Conservation (phyloP, 2,329 filamentous ascomycete species). For the Paecilomyces formosus region DNA sequence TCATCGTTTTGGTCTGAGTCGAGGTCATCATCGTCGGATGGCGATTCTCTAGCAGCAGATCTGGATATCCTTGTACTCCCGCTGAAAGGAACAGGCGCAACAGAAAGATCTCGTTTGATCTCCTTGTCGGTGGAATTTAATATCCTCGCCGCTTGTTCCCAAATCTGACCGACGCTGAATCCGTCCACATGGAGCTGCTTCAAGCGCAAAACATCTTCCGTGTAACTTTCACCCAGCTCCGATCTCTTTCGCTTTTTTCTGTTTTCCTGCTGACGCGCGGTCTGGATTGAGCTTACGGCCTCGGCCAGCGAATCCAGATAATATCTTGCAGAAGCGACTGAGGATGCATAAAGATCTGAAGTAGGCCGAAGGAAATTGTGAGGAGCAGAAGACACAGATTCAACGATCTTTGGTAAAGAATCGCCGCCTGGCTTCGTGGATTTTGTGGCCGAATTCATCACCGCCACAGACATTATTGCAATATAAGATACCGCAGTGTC, state of each 20-base stretch:
- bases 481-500: not conserved
- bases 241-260: constrained; percentile 71
- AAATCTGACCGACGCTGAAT: constrained; percentile 82
- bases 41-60: constrained; percentile 7
- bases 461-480: not conserved
- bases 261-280: constrained; percentile 56
- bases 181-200: constrained; percentile 79
- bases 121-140: constrained; percentile 58
- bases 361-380: constrained; percentile 72
- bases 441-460: not conserved
- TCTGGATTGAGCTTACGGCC: constrained; percentile 66
- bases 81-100: constrained; percentile 18
- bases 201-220: constrained; percentile 58
- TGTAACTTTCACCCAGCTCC: constrained; percentile 39
- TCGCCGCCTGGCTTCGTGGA: not conserved
- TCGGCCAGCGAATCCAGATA: constrained; percentile 72
- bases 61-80: constrained; percentile 5
- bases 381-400: constrained; percentile 50
- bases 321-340: constrained; percentile 68
- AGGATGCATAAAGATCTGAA: constrained; percentile 57
- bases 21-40: constrained; percentile 18
- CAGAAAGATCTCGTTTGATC: constrained; percentile 41
- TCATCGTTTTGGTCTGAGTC: constrained; percentile 25
- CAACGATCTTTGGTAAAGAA: constrained; percentile 6
- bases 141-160: constrained; percentile 85